These are phyloP conservation scores for Saccharomycopsis guyanensis DNA, from an alignment of 805 yeast species.

Conservation along the genomic window DNA sequence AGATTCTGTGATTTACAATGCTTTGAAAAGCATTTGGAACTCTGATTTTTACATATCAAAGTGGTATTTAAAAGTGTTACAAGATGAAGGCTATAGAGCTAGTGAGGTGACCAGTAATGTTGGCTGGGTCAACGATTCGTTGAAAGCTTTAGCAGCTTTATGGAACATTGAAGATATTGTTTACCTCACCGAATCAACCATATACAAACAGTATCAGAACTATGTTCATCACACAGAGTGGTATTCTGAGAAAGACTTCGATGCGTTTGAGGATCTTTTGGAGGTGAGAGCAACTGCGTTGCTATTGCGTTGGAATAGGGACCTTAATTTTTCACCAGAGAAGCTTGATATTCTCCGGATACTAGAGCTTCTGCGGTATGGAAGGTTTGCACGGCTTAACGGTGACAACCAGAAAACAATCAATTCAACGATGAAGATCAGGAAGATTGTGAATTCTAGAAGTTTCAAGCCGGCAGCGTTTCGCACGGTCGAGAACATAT, in stretches of 20 bases:
- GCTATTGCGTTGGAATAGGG: slow-evolving; percentile 24
- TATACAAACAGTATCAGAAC: slow-evolving; percentile 22
- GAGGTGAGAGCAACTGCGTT: slow-evolving; percentile 35
- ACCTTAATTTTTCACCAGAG: too few species aligned
- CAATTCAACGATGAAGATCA: slow-evolving; percentile 40
- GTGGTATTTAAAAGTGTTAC: not conserved
- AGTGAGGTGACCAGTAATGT: not conserved
- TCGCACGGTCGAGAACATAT: slow-evolving; percentile 19
- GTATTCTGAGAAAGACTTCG: slow-evolving; percentile 32
- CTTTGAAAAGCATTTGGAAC: slow-evolving; percentile 32
- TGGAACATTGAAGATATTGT: slow-evolving; percentile 7
- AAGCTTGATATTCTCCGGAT: slow-evolving; percentile 24
- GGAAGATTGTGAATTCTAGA: slow-evolving; percentile 28
- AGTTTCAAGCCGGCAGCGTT: slow-evolving; percentile 13
- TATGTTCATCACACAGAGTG: slow-evolving; percentile 27
- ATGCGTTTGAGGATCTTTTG: slow-evolving; percentile 36
- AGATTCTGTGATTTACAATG: slow-evolving; percentile 43
- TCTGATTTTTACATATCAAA: not conserved
- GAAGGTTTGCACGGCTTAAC: slow-evolving; percentile 32
- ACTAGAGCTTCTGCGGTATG: slow-evolving; percentile 37
- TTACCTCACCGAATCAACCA: not conserved
- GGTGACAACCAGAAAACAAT: slow-evolving; percentile 42
- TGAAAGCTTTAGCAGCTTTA: slow-evolving; percentile 10
- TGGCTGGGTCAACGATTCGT: slow-evolving; percentile 1
- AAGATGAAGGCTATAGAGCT: not conserved